A percentile compares a stretch with the other conserved stretches of the same genome.
These are phyloP conservation scores for Alternaria viburni DNA, from an alignment of 2,329 filamentous ascomycete genomes.

Conservation along the genomic window DNA sequence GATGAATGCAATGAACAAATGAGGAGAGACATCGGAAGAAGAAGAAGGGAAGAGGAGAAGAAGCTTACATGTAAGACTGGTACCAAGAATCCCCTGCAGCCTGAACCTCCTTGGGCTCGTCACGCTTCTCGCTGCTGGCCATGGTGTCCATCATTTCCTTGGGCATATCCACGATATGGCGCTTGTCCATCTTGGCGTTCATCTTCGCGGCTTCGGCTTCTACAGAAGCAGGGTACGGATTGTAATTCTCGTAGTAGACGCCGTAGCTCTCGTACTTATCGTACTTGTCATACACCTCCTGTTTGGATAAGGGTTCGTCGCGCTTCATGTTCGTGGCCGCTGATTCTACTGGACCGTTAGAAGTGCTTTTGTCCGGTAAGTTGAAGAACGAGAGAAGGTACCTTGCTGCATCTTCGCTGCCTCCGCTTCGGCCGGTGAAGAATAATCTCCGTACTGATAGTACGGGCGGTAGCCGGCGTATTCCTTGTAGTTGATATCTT, in stretches of 20 bases:
- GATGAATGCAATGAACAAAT: background rate
- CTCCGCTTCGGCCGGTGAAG: background rate
- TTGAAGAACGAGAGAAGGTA: background rate
- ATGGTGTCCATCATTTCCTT: background rate
- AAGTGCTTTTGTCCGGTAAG: fast-evolving
- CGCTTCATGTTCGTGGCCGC: background rate
- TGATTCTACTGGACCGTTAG: background rate
- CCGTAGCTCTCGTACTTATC: background rate
- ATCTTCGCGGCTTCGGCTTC: slow-evolving; percentile 1
- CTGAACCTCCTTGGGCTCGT: background rate
- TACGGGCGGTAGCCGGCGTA: slow-evolving; percentile 13
- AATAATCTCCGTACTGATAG: slow-evolving; percentile 7
- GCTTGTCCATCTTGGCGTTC: background rate
- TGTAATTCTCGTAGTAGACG: background rate
- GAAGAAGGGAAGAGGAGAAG: background rate
- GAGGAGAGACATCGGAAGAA: background rate
- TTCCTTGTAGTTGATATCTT: slow-evolving; percentile 5
- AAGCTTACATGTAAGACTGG: background rate
- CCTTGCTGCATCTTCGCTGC: background rate
- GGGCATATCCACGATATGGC: background rate
- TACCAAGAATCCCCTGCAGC: background rate
- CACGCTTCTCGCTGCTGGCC: background rate
- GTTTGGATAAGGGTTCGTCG: background rate
- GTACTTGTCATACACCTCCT: background rate
- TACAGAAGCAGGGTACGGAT: background rate